These are phyloP conservation scores for Amphicarpaea edgeworthii DNA, from an alignment of 306 rosid genomes.

Conservation along the genomic window DNA sequence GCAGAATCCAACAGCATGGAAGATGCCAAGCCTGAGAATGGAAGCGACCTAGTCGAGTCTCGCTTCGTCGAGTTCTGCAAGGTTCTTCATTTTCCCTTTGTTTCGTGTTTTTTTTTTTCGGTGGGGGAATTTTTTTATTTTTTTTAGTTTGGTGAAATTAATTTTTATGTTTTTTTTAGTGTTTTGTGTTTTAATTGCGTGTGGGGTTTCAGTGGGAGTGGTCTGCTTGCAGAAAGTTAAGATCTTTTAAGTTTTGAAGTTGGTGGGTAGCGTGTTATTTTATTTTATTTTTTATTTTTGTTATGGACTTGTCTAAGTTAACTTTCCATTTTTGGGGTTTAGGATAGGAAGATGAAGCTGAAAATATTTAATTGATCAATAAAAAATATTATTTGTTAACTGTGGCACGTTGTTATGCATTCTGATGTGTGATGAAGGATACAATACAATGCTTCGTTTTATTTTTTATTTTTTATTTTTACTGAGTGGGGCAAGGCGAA, in stretches of 20 bases:
- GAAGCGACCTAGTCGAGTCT: conserved; percentile 53
- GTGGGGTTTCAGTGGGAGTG: background rate
- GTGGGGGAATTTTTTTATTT: background rate
- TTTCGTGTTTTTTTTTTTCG: background rate
- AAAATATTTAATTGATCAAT: background rate
- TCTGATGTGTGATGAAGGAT: background rate
- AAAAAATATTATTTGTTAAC: no score
- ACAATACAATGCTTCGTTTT: no score
- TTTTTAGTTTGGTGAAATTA: background rate
- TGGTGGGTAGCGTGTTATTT: no score
- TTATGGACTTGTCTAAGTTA: background rate
- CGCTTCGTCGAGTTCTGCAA: conserved; percentile 73
- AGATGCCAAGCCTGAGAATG: conserved; percentile 49
- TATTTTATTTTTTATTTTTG: background rate
- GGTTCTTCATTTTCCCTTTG: conserved; percentile 48
- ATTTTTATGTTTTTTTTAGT: background rate
- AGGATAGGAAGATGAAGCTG: background rate
- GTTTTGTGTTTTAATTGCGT: background rate
- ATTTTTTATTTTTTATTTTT: no score
- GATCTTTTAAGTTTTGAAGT: conserved; percentile 33
- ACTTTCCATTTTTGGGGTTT: background rate
- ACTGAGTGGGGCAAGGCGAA: no score
- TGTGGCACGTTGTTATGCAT: background rate
- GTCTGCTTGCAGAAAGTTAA: conserved; percentile 13
- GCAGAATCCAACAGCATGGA: conserved; percentile 61